Evolutionary conservation across 2,329 filamentous ascomycete genomes (phyloP).

Genomic region (Stachybotrys chartarum): DNA sequence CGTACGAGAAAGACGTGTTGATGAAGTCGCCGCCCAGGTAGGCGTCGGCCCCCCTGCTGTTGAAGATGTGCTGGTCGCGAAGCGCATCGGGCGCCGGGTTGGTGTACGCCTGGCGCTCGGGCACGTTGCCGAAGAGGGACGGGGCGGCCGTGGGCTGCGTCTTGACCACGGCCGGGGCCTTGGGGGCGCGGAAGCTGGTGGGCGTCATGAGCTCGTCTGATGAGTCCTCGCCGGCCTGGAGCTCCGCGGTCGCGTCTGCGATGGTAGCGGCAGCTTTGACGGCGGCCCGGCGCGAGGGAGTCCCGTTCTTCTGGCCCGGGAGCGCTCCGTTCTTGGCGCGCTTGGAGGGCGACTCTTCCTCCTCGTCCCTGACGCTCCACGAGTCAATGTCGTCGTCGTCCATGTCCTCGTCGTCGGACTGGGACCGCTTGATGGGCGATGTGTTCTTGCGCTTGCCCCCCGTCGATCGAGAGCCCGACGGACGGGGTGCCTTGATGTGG

Average conservation of each 20-base stretch:
- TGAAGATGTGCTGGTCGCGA: conserved; percentile 2
- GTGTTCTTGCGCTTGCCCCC: conserved; percentile 8
- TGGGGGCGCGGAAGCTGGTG: not conserved
- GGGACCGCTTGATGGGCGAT: conserved; percentile 17
- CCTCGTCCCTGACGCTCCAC: conserved; percentile 15
- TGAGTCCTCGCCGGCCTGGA: conserved; percentile 18
- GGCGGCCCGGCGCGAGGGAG: conserved; percentile 23
- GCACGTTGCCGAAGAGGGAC: conserved; percentile 15
- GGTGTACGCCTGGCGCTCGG: not conserved
- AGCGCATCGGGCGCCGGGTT: not conserved
- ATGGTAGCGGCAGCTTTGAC: conserved; percentile 25
- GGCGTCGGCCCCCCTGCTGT: conserved; percentile 4
- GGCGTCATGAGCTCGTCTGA: not conserved
- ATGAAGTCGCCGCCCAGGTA: conserved; percentile 4
- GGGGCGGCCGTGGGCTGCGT: conserved; percentile 2
- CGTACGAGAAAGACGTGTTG: not conserved
- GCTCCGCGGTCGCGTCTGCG: conserved; percentile 17
- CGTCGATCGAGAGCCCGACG: conserved; percentile 13
- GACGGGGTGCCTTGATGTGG: conserved; percentile 10
- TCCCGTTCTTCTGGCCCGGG: conserved; percentile 14
- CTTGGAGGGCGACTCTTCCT: conserved; percentile 31
- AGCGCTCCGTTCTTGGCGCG: conserved; percentile 14
- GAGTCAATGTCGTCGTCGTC: conserved; percentile 19
- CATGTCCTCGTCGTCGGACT: conserved; percentile 16
- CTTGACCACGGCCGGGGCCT: not conserved